Evolutionary conservation across 1,284 basidiomycete genomes (phyloP).

Genomic region (Cerrena zonata): DNA sequence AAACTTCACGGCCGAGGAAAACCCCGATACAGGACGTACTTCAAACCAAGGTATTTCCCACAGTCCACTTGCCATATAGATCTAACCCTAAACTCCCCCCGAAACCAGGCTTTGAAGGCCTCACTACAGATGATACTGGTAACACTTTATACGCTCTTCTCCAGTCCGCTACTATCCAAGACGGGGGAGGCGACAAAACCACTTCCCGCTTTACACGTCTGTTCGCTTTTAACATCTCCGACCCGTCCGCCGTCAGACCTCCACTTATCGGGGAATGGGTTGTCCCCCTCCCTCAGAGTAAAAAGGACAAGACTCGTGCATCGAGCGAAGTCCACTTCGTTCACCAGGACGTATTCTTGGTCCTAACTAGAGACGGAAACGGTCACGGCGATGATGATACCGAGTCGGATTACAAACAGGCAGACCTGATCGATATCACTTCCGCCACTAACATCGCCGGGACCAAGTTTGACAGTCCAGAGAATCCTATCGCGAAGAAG

Average conservation of each 20-base stretch:
- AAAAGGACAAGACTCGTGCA: slow-evolving; percentile 46
- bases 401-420: slow-evolving; percentile 48
- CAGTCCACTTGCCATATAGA: too few relatives aligned
- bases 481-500: slow-evolving; percentile 45
- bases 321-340: slow-evolving; percentile 59
- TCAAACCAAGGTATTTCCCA: slow-evolving; percentile 43
- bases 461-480: slow-evolving; percentile 50
- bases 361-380: slow-evolving; percentile 56
- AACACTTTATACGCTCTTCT: slow-evolving; percentile 55
- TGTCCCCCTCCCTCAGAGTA: slow-evolving; percentile 52
- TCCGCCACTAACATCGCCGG: slow-evolving; percentile 59
- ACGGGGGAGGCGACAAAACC: slow-evolving; percentile 45
- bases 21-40: slow-evolving; percentile 46
- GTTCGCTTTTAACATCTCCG: slow-evolving; percentile 48
- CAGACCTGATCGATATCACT: slow-evolving; percentile 54
- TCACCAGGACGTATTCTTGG: slow-evolving; percentile 47
- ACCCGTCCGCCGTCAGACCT: slow-evolving; percentile 26
- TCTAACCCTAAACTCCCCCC: too few relatives aligned
- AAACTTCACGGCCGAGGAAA: slow-evolving; percentile 49
- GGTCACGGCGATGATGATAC: slow-evolving; percentile 51
- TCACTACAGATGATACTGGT: slow-evolving; percentile 49
- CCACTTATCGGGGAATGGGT: slow-evolving; percentile 54
- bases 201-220: slow-evolving; percentile 51
- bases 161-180: slow-evolving; percentile 61
- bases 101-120: slow-evolving; percentile 54